A percentile compares a stretch with the other conserved stretches of the same genome.
Evolutionary conservation across 2,329 filamentous ascomycete species (phyloP).

Genomic region (Fusarium sp.): DNA sequence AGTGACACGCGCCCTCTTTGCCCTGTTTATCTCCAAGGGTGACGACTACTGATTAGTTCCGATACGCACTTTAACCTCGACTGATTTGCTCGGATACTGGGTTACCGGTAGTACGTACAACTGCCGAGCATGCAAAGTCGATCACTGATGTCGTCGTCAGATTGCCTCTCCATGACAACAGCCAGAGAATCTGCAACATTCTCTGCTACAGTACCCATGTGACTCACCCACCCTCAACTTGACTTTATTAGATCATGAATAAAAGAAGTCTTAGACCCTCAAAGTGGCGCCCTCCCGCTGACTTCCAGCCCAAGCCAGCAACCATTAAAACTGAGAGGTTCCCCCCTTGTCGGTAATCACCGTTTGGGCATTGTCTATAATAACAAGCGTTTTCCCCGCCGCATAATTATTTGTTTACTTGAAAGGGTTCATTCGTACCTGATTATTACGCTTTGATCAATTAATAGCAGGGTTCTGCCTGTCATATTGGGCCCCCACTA

Average conservation of each 20-base stretch:
- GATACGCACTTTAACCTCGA: too few species aligned
- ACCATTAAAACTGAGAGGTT: not conserved
- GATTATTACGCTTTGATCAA: constrained; percentile 20
- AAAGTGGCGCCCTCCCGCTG: constrained; percentile 32
- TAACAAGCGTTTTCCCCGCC: not conserved
- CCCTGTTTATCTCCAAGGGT: not conserved
- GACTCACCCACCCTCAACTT: constrained; percentile 24
- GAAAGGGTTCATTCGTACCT: not conserved
- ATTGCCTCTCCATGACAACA: not conserved
- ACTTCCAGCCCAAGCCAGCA: constrained; percentile 5
- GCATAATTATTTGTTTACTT: not conserved
- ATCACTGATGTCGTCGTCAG: constrained; percentile 15
- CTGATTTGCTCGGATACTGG: too few species aligned
- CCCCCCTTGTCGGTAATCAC: constrained; percentile 15
- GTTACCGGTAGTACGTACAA: constrained; percentile 13
- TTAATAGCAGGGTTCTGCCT: constrained; percentile 33
- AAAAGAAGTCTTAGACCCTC: constrained; percentile 11
- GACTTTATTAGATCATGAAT: not conserved
- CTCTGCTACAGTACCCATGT: constrained; percentile 18
- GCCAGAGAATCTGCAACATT: not conserved
- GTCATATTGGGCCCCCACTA: constrained; percentile 39
- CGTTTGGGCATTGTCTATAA: constrained; percentile 28
- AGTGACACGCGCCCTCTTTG: constrained; percentile 8
- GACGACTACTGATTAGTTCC: not conserved
- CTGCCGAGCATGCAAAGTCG: constrained; percentile 26